Evolutionary conservation across 306 rosid species (phyloP), one percentile per base, ranked within the genome.

Genomic region (Datisca glomerata): DNA sequence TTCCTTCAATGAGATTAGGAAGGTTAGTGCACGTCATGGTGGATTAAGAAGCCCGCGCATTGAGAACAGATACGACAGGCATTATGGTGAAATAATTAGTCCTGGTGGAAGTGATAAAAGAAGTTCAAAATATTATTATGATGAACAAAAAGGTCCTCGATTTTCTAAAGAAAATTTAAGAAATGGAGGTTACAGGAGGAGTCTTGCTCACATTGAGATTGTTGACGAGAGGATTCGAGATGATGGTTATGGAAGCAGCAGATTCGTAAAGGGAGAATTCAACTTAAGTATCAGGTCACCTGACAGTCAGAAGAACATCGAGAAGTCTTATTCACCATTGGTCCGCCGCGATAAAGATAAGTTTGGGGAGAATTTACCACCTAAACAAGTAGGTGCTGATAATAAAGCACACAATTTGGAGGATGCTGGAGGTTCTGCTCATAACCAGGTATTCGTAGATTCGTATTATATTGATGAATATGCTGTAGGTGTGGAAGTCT

Each of bases 141-240:
- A 87, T 48, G 95, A 84, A 51, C 75, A 73, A 58, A 63, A 65
- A 56, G 75, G 93, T 48, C 98, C 91, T 38, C 70, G 39, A 45
- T 79, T 64, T 67, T 45, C 49, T 8, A 56, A 56, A 50, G 65
- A 51, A 35, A 60, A 48, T 41, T 20, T 71, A 31, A 75, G 77
- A 61, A 21, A 7, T 12, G 83, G 73, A 4, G 55, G 78, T 40
- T 24, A 11, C 0, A 49, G 38, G 33, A 75, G 60, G 68, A 71
- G 40, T 69, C 70, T 79, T 46, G 51, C 67, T 18, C 57, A 64
- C 36, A 57, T 89, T 45, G 98, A 80, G 70, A 60, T 89, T 55
- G 95, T 89, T 39, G 98, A 89, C 64, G 74, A 89, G 54, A 70
- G 95, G 63, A 55, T 80, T 56, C 53, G 74, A 51, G 93, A 73